A percentile compares a stretch with the other conserved stretches of the same genome.
Conservation (phyloP, 176 grass and related monocot species). For the Carex scoparia region DNA sequence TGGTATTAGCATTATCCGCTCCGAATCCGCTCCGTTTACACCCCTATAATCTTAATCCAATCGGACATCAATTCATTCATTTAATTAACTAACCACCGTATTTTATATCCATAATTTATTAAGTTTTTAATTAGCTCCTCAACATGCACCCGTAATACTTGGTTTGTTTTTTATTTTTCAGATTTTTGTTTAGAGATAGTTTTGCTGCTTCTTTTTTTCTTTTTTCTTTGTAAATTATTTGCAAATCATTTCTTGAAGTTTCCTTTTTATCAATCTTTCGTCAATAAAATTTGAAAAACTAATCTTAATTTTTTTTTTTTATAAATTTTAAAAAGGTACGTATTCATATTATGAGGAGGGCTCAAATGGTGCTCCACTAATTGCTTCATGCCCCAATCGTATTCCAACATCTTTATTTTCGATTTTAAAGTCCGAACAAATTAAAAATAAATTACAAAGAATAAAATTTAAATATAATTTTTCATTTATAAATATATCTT, state of each 20-base stretch:
- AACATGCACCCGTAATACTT: background rate
- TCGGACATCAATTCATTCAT: background rate
- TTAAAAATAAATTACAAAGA: no score
- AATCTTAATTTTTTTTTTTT: background rate
- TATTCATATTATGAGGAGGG: background rate
- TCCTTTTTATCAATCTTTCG: background rate
- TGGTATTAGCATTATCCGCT: no score
- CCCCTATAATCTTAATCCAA: background rate
- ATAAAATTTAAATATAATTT: no score
- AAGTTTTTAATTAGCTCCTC: background rate
- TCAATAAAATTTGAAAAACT: background rate
- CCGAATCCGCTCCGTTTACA: no score
- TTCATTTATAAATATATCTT: no score
- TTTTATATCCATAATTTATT: background rate
- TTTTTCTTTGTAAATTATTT: background rate
- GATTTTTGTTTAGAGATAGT: background rate
- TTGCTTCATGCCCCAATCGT: no score
- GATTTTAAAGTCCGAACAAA: no score
- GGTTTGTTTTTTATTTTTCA: background rate
- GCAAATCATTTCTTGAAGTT: background rate
- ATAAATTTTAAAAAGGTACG: background rate
- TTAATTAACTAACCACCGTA: conserved; percentile 1
- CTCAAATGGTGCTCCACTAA: no score
- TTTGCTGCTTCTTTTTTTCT: background rate
- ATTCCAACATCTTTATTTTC: no score